Percentiles rank a stretch among this genome's conserved stretches.
phyloP scores from a whole-genome alignment of 1,284 basidiomycete species.

The Coniophora puteana region DNA sequence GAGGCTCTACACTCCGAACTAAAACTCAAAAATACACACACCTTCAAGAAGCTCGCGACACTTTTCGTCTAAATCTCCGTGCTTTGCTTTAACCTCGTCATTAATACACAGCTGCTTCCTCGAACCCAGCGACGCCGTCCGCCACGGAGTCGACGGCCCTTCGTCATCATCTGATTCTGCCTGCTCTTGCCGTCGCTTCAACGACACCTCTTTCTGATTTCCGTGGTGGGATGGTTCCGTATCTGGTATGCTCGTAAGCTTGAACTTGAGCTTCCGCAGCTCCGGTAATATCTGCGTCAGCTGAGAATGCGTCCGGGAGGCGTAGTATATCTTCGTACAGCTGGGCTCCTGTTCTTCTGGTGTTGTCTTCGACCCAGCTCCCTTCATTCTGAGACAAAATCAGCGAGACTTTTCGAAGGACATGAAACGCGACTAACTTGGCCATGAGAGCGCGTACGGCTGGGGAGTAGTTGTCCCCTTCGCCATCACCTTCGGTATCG shows the following conservation, averaged over 20 bases:
- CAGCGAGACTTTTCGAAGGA: no score
- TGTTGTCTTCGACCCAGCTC: no score
- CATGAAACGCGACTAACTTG: conserved; percentile 44
- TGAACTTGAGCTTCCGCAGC: conserved; percentile 65
- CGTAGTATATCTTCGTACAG: conserved; percentile 86
- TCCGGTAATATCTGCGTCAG: conserved; percentile 90
- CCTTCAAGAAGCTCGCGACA: conserved; percentile 87
- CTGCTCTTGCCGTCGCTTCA: no score
- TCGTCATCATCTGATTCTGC: conserved; percentile 28
- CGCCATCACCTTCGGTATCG: conserved; percentile 26
- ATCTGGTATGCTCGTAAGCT: conserved; percentile 9
- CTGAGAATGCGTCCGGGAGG: conserved; percentile 94
- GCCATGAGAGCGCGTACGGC: conserved; percentile 80
- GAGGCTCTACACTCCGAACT: conserved; percentile 3
- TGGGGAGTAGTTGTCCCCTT: conserved; percentile 66
- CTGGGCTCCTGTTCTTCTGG: conserved; percentile 44
- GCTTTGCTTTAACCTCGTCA: conserved; percentile 62
- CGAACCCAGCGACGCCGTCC: conserved; percentile 84
- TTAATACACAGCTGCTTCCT: conserved; percentile 94
- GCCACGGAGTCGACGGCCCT: conserved; percentile 30
- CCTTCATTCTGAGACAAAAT: no score
- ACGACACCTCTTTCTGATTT: conserved; percentile 21
- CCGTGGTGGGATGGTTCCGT: conserved; percentile 4
- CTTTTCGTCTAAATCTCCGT: conserved; percentile 86
- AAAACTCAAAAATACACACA: conserved; percentile 26